These are phyloP conservation scores for Diaporthe capsici DNA, from an alignment of 2,329 filamentous ascomycete genomes.

Conservation along the genomic window DNA sequence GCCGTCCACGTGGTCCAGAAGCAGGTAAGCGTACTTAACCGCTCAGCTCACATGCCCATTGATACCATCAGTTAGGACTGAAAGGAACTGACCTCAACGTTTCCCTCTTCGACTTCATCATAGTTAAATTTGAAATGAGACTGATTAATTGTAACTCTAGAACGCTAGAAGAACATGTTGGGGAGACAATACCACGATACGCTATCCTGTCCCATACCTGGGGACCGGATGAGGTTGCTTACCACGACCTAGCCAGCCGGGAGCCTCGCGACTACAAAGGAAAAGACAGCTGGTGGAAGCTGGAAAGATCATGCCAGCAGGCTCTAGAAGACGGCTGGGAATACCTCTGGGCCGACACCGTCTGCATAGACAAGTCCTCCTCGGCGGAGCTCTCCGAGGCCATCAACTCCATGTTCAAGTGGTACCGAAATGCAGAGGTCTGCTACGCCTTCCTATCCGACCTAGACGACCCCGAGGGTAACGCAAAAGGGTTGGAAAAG, in stretches of 20 bases:
- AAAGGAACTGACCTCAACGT: too few species aligned
- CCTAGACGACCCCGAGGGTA: neutral
- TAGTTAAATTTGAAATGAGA: neutral
- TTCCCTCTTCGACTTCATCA: neutral
- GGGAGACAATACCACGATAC: conserved; percentile 31
- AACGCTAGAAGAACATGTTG: conserved; percentile 23
- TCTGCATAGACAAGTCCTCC: conserved; percentile 40
- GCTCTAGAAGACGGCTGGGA: conserved; percentile 17
- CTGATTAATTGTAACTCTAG: conserved; percentile 27
- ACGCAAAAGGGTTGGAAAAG: neutral
- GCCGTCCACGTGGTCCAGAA: neutral
- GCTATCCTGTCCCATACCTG: conserved; percentile 49
- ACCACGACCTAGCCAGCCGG: conserved; percentile 37
- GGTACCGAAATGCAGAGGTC: conserved; percentile 34
- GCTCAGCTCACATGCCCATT: neutral
- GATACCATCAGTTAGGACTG: neutral
- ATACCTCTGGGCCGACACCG: conserved; percentile 39
- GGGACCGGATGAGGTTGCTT: conserved; percentile 42
- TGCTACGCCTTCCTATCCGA: conserved; percentile 37
- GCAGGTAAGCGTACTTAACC: neutral
- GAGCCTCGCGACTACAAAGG: conserved; percentile 17
- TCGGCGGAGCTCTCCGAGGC: conserved; percentile 38
- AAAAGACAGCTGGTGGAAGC: conserved; percentile 20
- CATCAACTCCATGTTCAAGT: conserved; percentile 40
- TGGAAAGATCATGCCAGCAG: conserved; percentile 20